Evolutionary conservation across 169 alveolate genomes (phyloP).

Genomic region (Pseudocohnilembus persalinus): DNA sequence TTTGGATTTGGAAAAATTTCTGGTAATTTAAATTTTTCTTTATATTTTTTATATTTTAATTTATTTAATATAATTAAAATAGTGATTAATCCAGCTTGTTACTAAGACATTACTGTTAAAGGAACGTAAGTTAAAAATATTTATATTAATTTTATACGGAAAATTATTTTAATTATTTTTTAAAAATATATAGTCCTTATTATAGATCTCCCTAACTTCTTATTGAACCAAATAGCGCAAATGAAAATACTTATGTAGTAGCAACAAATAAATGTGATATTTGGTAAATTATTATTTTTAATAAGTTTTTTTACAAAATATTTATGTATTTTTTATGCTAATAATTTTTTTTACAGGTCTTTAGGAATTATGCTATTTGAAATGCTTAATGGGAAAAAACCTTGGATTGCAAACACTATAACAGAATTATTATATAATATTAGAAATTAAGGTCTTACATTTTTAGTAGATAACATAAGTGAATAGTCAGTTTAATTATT

Average conservation of each 20-base stretch:
- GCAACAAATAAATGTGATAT: background rate
- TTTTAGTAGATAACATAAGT: background rate
- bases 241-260: background rate
- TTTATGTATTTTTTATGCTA: no score
- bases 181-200: background rate
- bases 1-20: background rate
- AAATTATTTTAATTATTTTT: no score
- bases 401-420: background rate
- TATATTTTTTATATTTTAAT: no score
- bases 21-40: no score
- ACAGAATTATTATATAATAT: background rate
- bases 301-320: background rate
- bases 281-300: background rate
- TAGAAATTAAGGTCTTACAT: background rate
- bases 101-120: background rate
- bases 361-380: background rate
- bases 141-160: background rate
- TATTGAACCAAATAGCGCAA: background rate
- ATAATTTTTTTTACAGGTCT: background rate
- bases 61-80: no score
- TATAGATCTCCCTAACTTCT: background rate
- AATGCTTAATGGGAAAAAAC: background rate
- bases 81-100: background rate
- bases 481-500: background rate
- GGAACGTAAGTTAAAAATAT: background rate